Percentiles rank a stretch among this genome's conserved stretches.
Evolutionary conservation across 2,329 filamentous ascomycete species (phyloP).

Genomic region (Ceratocystis cubensis): DNA sequence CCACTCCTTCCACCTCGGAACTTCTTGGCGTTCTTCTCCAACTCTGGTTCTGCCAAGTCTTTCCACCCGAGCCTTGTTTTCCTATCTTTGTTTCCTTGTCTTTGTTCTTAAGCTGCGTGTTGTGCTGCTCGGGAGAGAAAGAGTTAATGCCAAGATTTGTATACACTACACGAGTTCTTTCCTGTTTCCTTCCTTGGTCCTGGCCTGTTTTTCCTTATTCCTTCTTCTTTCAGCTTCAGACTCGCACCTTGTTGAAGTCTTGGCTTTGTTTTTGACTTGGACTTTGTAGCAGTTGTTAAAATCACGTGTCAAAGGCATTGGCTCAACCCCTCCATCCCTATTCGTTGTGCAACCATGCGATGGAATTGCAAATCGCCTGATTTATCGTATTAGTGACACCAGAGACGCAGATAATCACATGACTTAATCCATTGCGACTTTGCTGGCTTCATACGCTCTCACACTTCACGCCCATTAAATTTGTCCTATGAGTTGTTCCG

Average conservation of each 20-base stretch:
- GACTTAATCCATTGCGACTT: not conserved
- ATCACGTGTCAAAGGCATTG: not conserved
- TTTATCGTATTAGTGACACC: not conserved
- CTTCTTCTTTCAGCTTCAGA: not conserved
- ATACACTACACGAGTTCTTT: not conserved
- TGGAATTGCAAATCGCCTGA: not conserved
- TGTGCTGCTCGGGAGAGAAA: not conserved
- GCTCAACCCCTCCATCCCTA: not conserved
- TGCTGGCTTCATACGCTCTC: not conserved
- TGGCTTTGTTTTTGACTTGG: not conserved
- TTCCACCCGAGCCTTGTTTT: conserved; percentile 4
- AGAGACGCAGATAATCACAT: not conserved
- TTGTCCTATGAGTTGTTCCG: not conserved
- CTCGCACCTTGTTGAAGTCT: not conserved
- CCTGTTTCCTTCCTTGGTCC: not conserved
- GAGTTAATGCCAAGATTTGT: conserved; percentile 12
- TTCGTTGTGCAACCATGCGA: not conserved
- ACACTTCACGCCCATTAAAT: not conserved
- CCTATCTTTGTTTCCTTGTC: not conserved
- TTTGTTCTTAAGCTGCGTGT: not conserved
- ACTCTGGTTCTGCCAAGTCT: conserved; percentile 1
- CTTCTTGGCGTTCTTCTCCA: not conserved
- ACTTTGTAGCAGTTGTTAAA: not conserved
- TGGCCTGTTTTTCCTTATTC: not conserved
- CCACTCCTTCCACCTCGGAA: not conserved